Conservation (phyloP, 2,329 filamentous ascomycete genomes). For the Paecilomyces sp. region DNA sequence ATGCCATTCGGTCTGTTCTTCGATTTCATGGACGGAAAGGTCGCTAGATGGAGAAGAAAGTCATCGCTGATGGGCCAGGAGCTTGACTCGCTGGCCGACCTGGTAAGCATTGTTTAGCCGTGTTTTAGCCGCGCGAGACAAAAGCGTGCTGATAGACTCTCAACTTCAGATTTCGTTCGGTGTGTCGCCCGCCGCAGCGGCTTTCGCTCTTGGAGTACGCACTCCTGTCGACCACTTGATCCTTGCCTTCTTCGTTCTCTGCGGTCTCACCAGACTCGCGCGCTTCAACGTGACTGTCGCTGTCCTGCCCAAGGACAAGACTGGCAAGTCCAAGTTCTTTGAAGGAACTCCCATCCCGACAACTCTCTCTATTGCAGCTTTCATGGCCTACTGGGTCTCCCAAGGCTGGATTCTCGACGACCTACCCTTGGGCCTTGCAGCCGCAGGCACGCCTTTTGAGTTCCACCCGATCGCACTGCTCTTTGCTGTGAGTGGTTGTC, state of each 20-base stretch:
- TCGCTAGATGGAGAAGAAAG: conserved; percentile 94
- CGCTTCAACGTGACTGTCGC: conserved; percentile 96
- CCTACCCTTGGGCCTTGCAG: conserved; percentile 68
- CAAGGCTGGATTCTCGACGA: conserved; percentile 71
- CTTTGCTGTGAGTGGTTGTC: conserved; percentile 81
- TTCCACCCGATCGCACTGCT: conserved; percentile 75
- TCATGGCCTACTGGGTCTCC: conserved; percentile 87
- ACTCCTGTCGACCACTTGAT: conserved; percentile 73
- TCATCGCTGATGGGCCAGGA: conserved; percentile 97
- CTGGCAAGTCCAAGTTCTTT: conserved; percentile 90
- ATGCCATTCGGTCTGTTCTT: conserved; percentile 94
- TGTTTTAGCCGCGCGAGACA: not conserved
- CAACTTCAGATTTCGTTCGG: conserved; percentile 79
- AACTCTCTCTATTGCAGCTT: conserved; percentile 66
- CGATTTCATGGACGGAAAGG: conserved; percentile 95
- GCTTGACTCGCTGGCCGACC: conserved; percentile 86
- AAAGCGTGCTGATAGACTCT: conserved; percentile 1
- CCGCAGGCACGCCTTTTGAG: conserved; percentile 62
- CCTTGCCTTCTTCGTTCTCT: conserved; percentile 85
- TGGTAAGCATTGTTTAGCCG: conserved; percentile 52
- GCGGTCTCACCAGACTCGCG: conserved; percentile 84
- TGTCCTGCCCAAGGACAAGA: conserved; percentile 81
- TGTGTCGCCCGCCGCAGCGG: conserved; percentile 76
- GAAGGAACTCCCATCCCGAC: conserved; percentile 96
- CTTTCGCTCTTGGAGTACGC: conserved; percentile 82